phyloP scores from a whole-genome alignment of 1,139 yeast species.

The Blastobotrys illinoisensis region DNA sequence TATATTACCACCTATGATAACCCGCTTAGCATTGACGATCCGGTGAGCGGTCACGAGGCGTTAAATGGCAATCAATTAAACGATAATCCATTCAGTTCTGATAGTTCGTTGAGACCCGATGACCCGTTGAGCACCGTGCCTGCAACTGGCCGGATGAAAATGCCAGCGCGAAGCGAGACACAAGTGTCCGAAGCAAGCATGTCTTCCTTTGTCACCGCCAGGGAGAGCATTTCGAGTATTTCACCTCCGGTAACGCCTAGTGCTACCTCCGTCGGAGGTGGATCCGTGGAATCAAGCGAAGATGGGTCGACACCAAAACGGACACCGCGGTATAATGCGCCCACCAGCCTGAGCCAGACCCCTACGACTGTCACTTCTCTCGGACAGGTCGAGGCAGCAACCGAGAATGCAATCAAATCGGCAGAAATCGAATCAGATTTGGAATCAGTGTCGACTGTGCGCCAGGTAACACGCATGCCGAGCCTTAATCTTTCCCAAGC shows the following conservation, averaged over 20 bases:
- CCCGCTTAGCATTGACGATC: neutral
- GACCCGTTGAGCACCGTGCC: neutral
- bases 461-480: neutral
- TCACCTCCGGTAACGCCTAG: too few species aligned
- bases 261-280: too few species aligned
- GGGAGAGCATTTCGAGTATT: slow-evolving; percentile 4
- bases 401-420: neutral
- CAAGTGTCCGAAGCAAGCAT: neutral
- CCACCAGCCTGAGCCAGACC: neutral
- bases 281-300: neutral
- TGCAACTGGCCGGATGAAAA: neutral
- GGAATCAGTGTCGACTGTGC: neutral
- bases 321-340: neutral
- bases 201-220: slow-evolving; percentile 11
- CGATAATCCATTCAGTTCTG: too few species aligned
- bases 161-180: neutral
- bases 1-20: neutral
- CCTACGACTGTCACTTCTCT: neutral
- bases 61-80: too few species aligned
- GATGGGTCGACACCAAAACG: neutral
- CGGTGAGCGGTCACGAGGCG: neutral
- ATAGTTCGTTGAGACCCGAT: too few species aligned
- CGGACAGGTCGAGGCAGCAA: neutral
- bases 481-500: neutral
- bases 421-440: neutral